A percentile compares a stretch with the other conserved stretches of the same genome.
phyloP scores from a whole-genome alignment of 495 filamentous ascomycete species.

The Aspergillus ellipticus region DNA sequence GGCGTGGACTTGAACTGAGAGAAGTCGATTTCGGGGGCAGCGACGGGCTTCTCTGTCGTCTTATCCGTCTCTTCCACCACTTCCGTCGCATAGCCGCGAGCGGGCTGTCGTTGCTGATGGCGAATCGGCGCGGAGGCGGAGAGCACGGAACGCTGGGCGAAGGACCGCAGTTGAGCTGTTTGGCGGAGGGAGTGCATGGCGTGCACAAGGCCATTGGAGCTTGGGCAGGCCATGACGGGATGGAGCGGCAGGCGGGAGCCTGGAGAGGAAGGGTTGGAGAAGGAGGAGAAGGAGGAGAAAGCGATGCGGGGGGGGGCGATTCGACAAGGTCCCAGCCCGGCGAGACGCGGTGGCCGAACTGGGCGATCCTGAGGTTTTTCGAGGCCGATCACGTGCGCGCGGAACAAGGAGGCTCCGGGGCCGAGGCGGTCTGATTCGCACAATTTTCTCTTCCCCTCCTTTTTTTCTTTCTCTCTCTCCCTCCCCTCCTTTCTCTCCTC shows the following conservation, averaged over 20 bases:
- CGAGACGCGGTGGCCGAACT: conserved; percentile 5
- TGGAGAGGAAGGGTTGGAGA: conserved; percentile 4
- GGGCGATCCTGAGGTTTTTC: conserved; percentile 26
- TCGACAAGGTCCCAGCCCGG: background rate
- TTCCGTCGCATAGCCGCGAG: conserved; percentile 33
- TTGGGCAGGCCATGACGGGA: conserved; percentile 33
- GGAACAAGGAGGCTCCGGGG: conserved; percentile 30
- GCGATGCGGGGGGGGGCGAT: too few species aligned
- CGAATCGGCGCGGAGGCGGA: conserved; percentile 12
- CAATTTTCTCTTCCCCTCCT: conserved; percentile 37
- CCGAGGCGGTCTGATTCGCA: conserved; percentile 32
- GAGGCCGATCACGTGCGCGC: conserved; percentile 24
- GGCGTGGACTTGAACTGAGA: conserved; percentile 23
- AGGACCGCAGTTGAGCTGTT: conserved; percentile 14
- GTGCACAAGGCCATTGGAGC: conserved; percentile 34
- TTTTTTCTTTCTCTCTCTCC: conserved; percentile 25
- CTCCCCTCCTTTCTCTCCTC: conserved; percentile 27
- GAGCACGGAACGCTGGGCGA: conserved; percentile 14
- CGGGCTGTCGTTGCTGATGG: conserved; percentile 13
- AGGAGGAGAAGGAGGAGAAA: background rate
- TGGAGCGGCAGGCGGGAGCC: conserved; percentile 11
- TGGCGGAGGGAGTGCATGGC: conserved; percentile 38
- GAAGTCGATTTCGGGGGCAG: conserved; percentile 48
- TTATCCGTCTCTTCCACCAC: background rate
- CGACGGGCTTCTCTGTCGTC: conserved; percentile 18